phyloP scores from a whole-genome alignment of 2,329 filamentous ascomycete species.

The Verticillium klebahnii region DNA sequence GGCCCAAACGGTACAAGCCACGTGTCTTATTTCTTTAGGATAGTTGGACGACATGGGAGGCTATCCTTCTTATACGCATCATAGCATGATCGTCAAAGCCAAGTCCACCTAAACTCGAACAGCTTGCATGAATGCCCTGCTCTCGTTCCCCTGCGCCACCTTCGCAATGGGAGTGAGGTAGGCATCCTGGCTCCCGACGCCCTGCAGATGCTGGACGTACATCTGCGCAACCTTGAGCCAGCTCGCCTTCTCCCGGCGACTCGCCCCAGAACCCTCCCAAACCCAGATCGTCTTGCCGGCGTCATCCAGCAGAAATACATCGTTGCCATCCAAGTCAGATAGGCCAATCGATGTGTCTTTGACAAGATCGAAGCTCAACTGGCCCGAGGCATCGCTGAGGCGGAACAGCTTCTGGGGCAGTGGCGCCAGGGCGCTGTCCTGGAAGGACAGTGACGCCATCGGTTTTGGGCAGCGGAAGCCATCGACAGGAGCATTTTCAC shows the following conservation, averaged over 20 bases:
- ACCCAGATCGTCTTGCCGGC: constrained; percentile 57
- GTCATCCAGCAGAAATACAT: constrained; percentile 60
- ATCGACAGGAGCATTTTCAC: constrained; percentile 30
- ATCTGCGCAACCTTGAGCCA: constrained; percentile 58
- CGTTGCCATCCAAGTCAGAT: constrained; percentile 50
- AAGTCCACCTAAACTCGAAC: constrained; percentile 24
- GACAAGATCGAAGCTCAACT: constrained; percentile 52
- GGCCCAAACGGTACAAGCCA: too few species aligned
- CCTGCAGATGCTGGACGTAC: constrained; percentile 42
- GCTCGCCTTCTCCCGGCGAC: constrained; percentile 50
- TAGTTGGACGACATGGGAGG: too few species aligned
- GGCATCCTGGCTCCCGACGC: constrained; percentile 18
- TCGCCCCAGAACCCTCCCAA: constrained; percentile 59
- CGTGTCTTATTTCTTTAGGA: too few species aligned
- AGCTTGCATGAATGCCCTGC: constrained; percentile 44
- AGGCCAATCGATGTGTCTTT: constrained; percentile 46
- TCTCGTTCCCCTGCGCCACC: constrained; percentile 53
- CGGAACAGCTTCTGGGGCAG: constrained; percentile 45
- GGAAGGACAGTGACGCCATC: constrained; percentile 22
- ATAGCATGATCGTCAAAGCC: too few species aligned
- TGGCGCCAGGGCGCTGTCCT: constrained; percentile 14
- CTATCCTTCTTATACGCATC: too few species aligned
- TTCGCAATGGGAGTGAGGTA: constrained; percentile 50
- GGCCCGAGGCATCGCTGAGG: constrained; percentile 58
- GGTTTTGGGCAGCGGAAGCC: constrained; percentile 39